These are phyloP conservation scores for Cercophora samala DNA, from an alignment of 495 filamentous ascomycete genomes.

Conservation along the genomic window DNA sequence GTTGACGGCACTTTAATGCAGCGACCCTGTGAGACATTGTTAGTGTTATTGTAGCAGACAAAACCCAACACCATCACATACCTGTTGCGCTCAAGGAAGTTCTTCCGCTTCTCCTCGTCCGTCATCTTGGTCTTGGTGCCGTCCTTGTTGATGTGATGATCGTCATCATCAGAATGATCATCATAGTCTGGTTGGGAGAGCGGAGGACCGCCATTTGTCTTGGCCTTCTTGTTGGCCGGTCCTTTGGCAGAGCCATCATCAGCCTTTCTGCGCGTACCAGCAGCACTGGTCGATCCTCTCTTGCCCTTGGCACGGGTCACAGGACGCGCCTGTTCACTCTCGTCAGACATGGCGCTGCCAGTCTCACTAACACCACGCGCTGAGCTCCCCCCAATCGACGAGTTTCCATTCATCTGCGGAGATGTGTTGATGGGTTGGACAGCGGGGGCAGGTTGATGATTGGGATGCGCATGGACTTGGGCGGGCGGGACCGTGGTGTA, in stretches of 20 bases:
- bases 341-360: constrained; percentile 69
- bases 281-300: constrained; percentile 44
- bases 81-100: constrained; percentile 95
- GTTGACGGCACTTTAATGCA: constrained; percentile 92
- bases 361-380: constrained; percentile 62
- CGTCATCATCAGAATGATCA: constrained; percentile 33
- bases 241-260: constrained; percentile 68
- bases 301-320: constrained; percentile 67
- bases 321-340: constrained; percentile 61
- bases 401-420: constrained; percentile 49
- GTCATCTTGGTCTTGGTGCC: constrained; percentile 77
- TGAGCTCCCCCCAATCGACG: constrained; percentile 42
- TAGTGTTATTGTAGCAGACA: background rate
- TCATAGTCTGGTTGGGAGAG: constrained; percentile 13
- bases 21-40: constrained; percentile 63
- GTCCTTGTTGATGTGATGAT: constrained; percentile 43
- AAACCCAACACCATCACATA: constrained; percentile 46
- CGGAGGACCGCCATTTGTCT: constrained; percentile 54
- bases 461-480: constrained; percentile 37
- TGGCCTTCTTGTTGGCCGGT: constrained; percentile 66
- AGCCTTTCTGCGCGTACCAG: constrained; percentile 68
- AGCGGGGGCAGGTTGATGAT: constrained; percentile 29
- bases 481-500: constrained; percentile 52
- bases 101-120: constrained; percentile 97
- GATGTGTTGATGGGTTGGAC: constrained; percentile 47